These are phyloP conservation scores for Fusarium protoensiforme DNA, from an alignment of 2,329 filamentous ascomycete genomes.

Conservation along the genomic window DNA sequence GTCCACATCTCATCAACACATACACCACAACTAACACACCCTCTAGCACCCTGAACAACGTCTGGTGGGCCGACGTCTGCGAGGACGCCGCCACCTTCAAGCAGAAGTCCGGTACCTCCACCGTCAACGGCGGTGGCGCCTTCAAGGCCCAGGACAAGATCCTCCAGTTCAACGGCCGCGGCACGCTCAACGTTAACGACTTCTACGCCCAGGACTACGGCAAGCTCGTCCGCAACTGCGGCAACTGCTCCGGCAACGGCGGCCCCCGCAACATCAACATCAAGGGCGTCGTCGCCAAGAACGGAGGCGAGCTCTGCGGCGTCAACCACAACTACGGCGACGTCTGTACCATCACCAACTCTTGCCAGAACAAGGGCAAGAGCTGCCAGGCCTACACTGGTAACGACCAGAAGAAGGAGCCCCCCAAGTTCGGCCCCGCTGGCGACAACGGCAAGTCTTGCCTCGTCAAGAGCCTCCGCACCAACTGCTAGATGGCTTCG, in stretches of 20 bases:
- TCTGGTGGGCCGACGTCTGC: slow-evolving; percentile 51
- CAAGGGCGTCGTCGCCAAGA: neutral
- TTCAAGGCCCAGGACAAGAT: slow-evolving; percentile 26
- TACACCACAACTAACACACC: neutral
- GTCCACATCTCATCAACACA: neutral
- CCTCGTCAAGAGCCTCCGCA: neutral
- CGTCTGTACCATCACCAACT: neutral
- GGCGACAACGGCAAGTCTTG: slow-evolving; percentile 5
- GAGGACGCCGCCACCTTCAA: slow-evolving; percentile 48
- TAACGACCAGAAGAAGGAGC: neutral
- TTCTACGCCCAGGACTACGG: slow-evolving; percentile 45
- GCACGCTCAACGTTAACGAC: slow-evolving; percentile 24
- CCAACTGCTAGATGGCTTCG: neutral
- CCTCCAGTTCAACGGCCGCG: slow-evolving; percentile 50
- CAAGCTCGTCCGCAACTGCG: slow-evolving; percentile 60
- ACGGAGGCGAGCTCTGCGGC: neutral
- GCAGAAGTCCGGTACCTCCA: slow-evolving; percentile 49
- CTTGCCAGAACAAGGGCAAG: slow-evolving; percentile 7
- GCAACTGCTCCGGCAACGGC: slow-evolving; percentile 40
- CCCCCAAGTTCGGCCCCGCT: neutral
- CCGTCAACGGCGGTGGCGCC: slow-evolving; percentile 42
- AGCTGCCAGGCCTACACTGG: neutral
- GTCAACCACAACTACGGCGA: slow-evolving; percentile 5
- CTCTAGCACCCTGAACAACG: slow-evolving; percentile 43
- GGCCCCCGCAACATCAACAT: slow-evolving; percentile 1